These are phyloP conservation scores for Thelonectria rubi DNA, from an alignment of 2,329 filamentous ascomycete species.

Conservation along the genomic window DNA sequence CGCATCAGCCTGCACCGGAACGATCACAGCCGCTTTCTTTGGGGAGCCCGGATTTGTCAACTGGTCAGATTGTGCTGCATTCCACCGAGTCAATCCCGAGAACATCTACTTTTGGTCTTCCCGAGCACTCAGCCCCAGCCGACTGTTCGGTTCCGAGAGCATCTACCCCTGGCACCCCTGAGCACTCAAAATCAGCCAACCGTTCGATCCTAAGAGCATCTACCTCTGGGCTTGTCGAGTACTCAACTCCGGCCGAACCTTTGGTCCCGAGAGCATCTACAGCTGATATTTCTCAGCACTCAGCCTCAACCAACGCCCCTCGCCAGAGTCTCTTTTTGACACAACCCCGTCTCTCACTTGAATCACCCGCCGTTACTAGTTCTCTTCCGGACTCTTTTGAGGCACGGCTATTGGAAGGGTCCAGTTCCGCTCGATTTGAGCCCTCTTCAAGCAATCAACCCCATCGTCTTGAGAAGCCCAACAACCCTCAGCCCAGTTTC, in stretches of 20 bases:
- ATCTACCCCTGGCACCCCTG: not conserved
- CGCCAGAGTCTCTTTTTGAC: slow-evolving; percentile 29
- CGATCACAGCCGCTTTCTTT: slow-evolving; percentile 11
- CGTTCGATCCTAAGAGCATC: not conserved
- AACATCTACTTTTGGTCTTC: not conserved
- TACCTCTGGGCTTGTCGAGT: not conserved
- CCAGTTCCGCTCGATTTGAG: not conserved
- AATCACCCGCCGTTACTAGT: slow-evolving; percentile 11
- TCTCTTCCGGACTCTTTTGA: slow-evolving; percentile 2
- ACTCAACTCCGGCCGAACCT: not conserved
- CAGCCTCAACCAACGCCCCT: not conserved
- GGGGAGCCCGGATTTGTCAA: slow-evolving; percentile 14
- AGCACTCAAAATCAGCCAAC: too few species aligned
- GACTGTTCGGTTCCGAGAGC: not conserved
- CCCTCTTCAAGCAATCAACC: not conserved
- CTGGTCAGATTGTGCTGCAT: slow-evolving; percentile 6
- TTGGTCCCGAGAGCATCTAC: not conserved
- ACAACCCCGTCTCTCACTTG: slow-evolving; percentile 29
- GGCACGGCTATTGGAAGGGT: not conserved
- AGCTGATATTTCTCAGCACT: not conserved
- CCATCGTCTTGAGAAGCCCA: not conserved
- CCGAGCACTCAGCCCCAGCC: too few species aligned
- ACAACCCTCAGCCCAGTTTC: not conserved
- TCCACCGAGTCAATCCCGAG: not conserved
- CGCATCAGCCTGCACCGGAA: slow-evolving; percentile 38